phyloP scores from a whole-genome alignment of 2,329 filamentous ascomycete genomes.

The Colletotrichum spaethianum region DNA sequence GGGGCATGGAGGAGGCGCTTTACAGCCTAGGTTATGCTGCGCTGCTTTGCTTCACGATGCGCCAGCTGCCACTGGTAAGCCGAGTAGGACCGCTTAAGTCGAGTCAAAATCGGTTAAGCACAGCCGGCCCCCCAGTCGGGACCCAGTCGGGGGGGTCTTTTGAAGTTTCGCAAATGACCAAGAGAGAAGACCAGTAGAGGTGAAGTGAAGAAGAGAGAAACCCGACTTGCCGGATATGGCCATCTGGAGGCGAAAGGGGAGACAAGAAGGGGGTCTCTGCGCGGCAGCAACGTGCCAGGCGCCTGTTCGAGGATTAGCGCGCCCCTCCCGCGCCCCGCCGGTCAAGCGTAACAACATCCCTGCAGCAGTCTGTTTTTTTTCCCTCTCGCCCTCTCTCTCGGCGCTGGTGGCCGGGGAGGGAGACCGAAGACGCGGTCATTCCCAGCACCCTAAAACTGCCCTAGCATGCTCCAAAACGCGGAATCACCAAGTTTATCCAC shows the following conservation, averaged over 20 bases:
- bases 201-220: not conserved
- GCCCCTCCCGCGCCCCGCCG: not conserved
- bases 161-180: too few species aligned
- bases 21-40: conserved; percentile 14
- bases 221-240: not conserved
- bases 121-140: not conserved
- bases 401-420: not conserved
- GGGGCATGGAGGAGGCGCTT: conserved; percentile 6
- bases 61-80: not conserved
- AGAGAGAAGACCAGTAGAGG: not conserved
- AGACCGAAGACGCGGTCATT: not conserved
- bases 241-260: conserved; percentile 28
- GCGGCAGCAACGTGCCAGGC: conserved; percentile 19
- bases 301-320: conserved; percentile 16
- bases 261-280: conserved; percentile 12
- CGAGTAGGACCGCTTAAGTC: not conserved
- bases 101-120: not conserved
- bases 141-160: too few species aligned
- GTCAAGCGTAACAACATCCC: conserved; percentile 8
- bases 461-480: conserved; percentile 23
- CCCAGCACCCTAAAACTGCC: conserved; percentile 31
- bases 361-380: not conserved
- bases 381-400: not conserved
- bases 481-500: conserved; percentile 9
- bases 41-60: conserved; percentile 31